phyloP scores from a whole-genome alignment of 1,284 basidiomycete species.

The Pseudozyma hubeiensis region DNA sequence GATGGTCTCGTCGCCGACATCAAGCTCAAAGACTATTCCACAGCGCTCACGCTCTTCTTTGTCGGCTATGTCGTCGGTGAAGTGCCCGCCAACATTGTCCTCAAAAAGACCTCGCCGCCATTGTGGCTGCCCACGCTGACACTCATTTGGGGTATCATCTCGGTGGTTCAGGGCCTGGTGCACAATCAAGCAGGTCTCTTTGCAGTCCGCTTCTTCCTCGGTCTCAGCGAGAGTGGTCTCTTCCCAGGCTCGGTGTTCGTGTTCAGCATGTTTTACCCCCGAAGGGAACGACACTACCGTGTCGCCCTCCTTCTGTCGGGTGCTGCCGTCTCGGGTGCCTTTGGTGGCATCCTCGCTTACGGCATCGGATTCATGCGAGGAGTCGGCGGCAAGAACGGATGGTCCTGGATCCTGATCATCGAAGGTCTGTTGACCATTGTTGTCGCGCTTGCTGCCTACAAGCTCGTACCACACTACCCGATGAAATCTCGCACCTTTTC shows the following conservation, averaged over 20 bases:
- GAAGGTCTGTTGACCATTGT: slow-evolving; percentile 74
- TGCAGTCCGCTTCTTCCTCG: slow-evolving; percentile 73
- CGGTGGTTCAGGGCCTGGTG: slow-evolving; percentile 74
- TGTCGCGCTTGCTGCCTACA: slow-evolving; percentile 73
- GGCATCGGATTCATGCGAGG: slow-evolving; percentile 75
- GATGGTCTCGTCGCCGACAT: slow-evolving; percentile 53
- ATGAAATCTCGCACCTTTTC: slow-evolving; percentile 73
- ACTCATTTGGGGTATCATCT: slow-evolving; percentile 75
- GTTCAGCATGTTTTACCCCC: slow-evolving; percentile 76
- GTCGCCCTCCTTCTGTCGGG: slow-evolving; percentile 73
- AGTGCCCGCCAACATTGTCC: slow-evolving; percentile 52
- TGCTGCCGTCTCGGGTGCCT: slow-evolving; percentile 55
- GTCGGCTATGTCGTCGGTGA: slow-evolving; percentile 57
- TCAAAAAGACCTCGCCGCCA: slow-evolving; percentile 75
- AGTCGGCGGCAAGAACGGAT: slow-evolving; percentile 71
- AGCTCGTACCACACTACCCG: slow-evolving; percentile 75
- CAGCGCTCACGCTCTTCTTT: slow-evolving; percentile 51
- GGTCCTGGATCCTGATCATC: slow-evolving; percentile 75
- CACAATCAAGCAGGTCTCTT: slow-evolving; percentile 74
- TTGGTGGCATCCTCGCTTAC: slow-evolving; percentile 72
- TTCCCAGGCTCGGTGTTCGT: slow-evolving; percentile 76
- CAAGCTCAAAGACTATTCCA: slow-evolving; percentile 48
- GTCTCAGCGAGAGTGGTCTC: slow-evolving; percentile 55
- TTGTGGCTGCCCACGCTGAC: slow-evolving; percentile 76
- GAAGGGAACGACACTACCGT: slow-evolving; percentile 75